phyloP scores from a whole-genome alignment of 805 yeast species.

The Wickerhamiella australiensis region DNA sequence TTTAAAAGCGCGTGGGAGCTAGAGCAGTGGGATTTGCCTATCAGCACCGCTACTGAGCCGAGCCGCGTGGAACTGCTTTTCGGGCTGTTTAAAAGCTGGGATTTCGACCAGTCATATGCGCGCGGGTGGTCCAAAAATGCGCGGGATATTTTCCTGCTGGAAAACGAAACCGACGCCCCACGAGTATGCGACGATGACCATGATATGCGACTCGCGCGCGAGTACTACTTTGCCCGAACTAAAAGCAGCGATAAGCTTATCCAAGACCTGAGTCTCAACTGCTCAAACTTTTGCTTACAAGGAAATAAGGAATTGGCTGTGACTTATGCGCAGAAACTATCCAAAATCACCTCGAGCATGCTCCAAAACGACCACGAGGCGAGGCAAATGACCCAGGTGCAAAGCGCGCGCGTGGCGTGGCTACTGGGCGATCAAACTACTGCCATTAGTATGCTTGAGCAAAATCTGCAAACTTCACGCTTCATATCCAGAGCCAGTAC shows the following conservation, averaged over 20 bases:
- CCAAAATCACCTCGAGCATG: background rate
- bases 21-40: constrained; percentile 63
- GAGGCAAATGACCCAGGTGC: constrained; percentile 26
- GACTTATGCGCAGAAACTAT: background rate
- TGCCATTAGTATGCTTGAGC: constrained; percentile 44
- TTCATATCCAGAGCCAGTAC: constrained; percentile 12
- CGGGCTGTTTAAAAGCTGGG: constrained; percentile 34
- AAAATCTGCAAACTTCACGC: background rate
- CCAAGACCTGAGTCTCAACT: constrained; percentile 11
- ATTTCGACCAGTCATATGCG: background rate
- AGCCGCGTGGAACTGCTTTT: constrained; percentile 36
- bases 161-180: background rate
- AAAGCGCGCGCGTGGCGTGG: constrained; percentile 58
- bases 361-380: background rate
- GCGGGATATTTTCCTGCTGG: background rate
- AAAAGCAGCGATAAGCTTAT: constrained; percentile 1
- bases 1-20: constrained; percentile 50
- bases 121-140: background rate
- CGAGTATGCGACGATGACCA: background rate
- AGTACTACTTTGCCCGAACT: constrained; percentile 25
- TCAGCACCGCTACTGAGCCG: constrained; percentile 27
- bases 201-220: constrained; percentile 14
- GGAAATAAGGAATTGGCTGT: constrained; percentile 4
- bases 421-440: constrained; percentile 41
- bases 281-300: constrained; percentile 13